phyloP scores from a whole-genome alignment of 2,329 filamentous ascomycete genomes.

The Colletotrichum simmondsii region DNA sequence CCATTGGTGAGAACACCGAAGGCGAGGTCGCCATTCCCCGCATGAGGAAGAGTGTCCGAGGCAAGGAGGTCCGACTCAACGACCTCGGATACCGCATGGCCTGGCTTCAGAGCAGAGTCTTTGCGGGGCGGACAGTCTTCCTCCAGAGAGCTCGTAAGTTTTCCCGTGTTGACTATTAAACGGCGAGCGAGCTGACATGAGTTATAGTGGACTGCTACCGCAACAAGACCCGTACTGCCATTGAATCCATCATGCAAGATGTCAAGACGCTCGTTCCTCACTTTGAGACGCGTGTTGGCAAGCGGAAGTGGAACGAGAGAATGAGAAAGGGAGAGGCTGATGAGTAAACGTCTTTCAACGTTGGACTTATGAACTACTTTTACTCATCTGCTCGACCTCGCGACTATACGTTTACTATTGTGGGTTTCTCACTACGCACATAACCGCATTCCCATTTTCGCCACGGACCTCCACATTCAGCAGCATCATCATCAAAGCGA shows the following conservation, averaged over 20 bases:
- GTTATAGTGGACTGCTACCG: conserved; percentile 90
- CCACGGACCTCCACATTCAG: conserved; percentile 23
- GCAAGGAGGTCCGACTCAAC: conserved; percentile 90
- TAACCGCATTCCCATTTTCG: not conserved
- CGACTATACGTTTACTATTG: conserved; percentile 9
- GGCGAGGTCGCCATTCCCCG: conserved; percentile 80
- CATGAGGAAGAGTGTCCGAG: conserved; percentile 75
- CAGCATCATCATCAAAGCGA: conserved; percentile 28
- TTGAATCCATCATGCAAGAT: conserved; percentile 81
- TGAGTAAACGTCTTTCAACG: conserved; percentile 33
- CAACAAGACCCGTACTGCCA: conserved; percentile 87
- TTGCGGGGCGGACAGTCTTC: conserved; percentile 87
- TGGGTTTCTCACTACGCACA: conserved; percentile 20
- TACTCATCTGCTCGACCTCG: not conserved
- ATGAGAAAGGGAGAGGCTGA: conserved; percentile 49
- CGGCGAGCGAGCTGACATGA: conserved; percentile 17
- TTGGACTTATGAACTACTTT: not conserved
- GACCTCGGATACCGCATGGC: conserved; percentile 95
- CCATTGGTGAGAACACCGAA: conserved; percentile 76
- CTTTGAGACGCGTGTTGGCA: conserved; percentile 89
- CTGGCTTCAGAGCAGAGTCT: conserved; percentile 94
- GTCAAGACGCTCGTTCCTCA: conserved; percentile 80
- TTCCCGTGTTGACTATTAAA: not conserved
- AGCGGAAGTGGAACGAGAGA: conserved; percentile 77
- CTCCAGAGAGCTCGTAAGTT: conserved; percentile 91